phyloP scores from a whole-genome alignment of 1,284 basidiomycete genomes.

The Peniophora sp. region DNA sequence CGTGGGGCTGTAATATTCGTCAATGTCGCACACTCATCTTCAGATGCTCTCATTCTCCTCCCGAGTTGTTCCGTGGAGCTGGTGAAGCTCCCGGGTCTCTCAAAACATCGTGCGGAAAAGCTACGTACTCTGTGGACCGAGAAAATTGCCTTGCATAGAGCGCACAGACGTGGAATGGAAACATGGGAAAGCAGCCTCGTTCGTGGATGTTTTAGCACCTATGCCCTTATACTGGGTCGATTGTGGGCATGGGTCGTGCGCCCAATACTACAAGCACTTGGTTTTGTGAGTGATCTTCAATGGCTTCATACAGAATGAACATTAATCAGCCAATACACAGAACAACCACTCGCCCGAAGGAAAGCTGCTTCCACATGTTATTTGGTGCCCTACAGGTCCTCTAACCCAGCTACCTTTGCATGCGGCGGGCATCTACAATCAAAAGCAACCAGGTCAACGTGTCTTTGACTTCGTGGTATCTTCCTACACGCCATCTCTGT shows the following conservation, averaged over 20 bases:
- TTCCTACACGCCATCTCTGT: slow-evolving; percentile 13
- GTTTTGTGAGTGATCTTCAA: no score
- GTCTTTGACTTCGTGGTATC: slow-evolving; percentile 8
- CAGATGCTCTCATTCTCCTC: neutral
- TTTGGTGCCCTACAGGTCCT: slow-evolving; percentile 12
- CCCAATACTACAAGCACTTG: no score
- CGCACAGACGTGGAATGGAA: no score
- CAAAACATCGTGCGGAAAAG: neutral
- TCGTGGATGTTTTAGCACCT: no score
- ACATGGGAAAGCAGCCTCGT: no score
- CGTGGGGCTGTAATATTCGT: neutral
- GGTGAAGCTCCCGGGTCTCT: neutral
- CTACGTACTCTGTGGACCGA: neutral
- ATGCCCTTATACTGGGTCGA: neutral
- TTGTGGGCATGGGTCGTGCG: neutral
- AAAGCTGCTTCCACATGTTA: neutral
- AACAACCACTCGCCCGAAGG: no score
- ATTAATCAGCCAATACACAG: no score
- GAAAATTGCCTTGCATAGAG: no score
- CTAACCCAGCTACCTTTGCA: slow-evolving; percentile 13
- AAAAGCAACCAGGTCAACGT: neutral
- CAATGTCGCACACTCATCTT: neutral
- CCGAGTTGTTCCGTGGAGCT: neutral
- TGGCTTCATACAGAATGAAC: neutral
- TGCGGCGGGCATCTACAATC: slow-evolving; percentile 10